Percentiles rank a stretch among this genome's conserved stretches.
These are phyloP conservation scores for Aspergillus alliaceus DNA, from an alignment of 2,329 filamentous ascomycete genomes.

Conservation along the genomic window DNA sequence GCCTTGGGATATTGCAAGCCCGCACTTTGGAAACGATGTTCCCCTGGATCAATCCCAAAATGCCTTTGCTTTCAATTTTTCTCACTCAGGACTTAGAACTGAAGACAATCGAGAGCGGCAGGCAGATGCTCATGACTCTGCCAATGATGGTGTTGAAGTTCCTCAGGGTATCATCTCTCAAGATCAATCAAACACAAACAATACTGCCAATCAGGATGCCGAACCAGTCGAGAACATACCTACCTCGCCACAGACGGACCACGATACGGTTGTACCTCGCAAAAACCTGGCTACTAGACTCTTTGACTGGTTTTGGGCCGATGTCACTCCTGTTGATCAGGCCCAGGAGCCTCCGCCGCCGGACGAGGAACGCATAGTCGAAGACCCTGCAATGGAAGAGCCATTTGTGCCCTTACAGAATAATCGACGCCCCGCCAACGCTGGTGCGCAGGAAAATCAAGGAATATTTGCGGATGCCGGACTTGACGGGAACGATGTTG, in stretches of 20 bases:
- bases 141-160: neutral
- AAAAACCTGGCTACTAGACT: constrained; percentile 26
- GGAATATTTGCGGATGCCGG: constrained; percentile 53
- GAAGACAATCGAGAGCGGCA: neutral
- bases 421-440: constrained; percentile 40
- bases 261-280: constrained; percentile 16
- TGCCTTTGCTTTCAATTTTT: constrained; percentile 5
- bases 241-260: constrained; percentile 2
- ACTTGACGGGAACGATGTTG: constrained; percentile 63
- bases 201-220: neutral
- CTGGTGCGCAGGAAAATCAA: constrained; percentile 23
- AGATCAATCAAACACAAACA: neutral
- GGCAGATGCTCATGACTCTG: neutral
- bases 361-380: constrained; percentile 61
- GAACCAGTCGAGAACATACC: neutral
- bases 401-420: constrained; percentile 59
- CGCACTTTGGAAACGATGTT: neutral
- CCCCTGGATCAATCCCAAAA: neutral
- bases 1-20: constrained; percentile 3
- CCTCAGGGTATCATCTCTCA: neutral
- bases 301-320: constrained; percentile 49
- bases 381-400: constrained; percentile 60
- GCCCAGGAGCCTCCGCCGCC: constrained; percentile 44
- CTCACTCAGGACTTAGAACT: neutral
- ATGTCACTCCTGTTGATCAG: constrained; percentile 28